Evolutionary conservation across 768 basidiomycete genomes (phyloP).

Genomic region (Holtermanniella nyarrowii): DNA sequence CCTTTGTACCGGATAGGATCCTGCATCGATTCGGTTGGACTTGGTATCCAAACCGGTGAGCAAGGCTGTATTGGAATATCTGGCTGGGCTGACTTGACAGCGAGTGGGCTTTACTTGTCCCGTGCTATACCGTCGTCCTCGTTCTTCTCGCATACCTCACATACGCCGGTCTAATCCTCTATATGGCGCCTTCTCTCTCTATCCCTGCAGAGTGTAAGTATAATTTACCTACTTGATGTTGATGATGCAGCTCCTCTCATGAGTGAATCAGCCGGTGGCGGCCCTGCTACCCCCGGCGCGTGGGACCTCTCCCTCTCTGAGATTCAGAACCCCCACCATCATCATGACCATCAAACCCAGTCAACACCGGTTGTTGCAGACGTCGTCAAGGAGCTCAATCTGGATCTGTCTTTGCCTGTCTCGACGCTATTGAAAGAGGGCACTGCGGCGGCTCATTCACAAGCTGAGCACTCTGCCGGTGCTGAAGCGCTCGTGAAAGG

Average conservation of each 20-base stretch:
- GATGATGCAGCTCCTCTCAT: neutral
- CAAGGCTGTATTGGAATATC: neutral
- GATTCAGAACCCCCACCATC: neutral
- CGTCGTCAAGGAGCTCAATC: neutral
- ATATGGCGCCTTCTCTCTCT: slow-evolving; percentile 23
- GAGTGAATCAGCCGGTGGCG: neutral
- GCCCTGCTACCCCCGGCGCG: neutral
- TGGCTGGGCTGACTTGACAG: too few relatives aligned
- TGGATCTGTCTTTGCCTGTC: slow-evolving; percentile 37
- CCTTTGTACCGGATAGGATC: slow-evolving; percentile 21
- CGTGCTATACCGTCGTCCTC: slow-evolving; percentile 34
- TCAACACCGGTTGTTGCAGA: neutral
- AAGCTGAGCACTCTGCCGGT: slow-evolving; percentile 51
- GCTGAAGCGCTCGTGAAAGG: slow-evolving; percentile 54
- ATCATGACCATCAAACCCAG: neutral
- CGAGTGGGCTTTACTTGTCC: slow-evolving; percentile 37
- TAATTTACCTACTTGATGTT: neutral
- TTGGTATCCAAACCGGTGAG: slow-evolving; percentile 38
- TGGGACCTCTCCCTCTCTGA: neutral
- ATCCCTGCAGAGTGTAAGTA: neutral
- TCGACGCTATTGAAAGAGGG: slow-evolving; percentile 43
- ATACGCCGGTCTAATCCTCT: slow-evolving; percentile 29
- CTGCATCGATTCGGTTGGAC: slow-evolving; percentile 19
- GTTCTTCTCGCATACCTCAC: slow-evolving; percentile 33
- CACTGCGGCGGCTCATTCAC: slow-evolving; percentile 50